phyloP scores from a whole-genome alignment of 2,329 filamentous ascomycete genomes.

The Myriosclerotinia duriaeana region DNA sequence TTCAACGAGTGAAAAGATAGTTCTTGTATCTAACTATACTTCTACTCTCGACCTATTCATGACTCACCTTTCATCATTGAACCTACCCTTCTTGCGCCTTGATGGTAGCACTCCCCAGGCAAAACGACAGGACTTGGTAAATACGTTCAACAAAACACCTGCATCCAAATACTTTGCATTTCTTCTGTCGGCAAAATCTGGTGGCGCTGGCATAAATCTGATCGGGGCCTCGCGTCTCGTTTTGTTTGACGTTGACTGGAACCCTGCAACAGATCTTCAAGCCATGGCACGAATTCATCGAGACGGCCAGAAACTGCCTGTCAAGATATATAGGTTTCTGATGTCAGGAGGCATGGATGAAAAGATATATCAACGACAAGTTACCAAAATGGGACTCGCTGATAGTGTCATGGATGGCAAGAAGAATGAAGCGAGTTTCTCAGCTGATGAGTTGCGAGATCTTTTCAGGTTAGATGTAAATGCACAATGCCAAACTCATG shows the following conservation, averaged over 20 bases:
- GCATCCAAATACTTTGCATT: slow-evolving; percentile 63
- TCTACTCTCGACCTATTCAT: slow-evolving; percentile 68
- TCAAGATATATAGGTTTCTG: slow-evolving; percentile 68
- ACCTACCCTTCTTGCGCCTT: slow-evolving; percentile 63
- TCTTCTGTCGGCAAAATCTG: slow-evolving; percentile 70
- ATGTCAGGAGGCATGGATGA: slow-evolving; percentile 69
- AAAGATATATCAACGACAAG: slow-evolving; percentile 72
- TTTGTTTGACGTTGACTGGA: slow-evolving; percentile 75
- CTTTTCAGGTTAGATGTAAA: slow-evolving; percentile 64
- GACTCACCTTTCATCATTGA: slow-evolving; percentile 58
- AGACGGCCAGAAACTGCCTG: slow-evolving; percentile 67
- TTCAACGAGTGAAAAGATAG: slow-evolving; percentile 66
- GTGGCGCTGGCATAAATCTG: slow-evolving; percentile 68
- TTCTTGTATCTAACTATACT: slow-evolving; percentile 75
- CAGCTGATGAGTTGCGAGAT: slow-evolving; percentile 63
- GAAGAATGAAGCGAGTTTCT: slow-evolving; percentile 59
- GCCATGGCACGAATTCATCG: slow-evolving; percentile 74
- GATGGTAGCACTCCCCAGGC: slow-evolving; percentile 64
- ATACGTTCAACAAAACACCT: slow-evolving; percentile 64
- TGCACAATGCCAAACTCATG: slow-evolving; percentile 64
- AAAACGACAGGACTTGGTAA: slow-evolving; percentile 67
- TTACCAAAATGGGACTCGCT: slow-evolving; percentile 68
- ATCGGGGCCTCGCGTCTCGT: slow-evolving; percentile 69
- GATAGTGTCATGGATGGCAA: slow-evolving; percentile 71
- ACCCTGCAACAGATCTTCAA: slow-evolving; percentile 70